A percentile compares a stretch with the other conserved stretches of the same genome.
These are phyloP conservation scores for Pseudogymnoascus sp. DNA, from an alignment of 2,329 filamentous ascomycete genomes.

Conservation along the genomic window DNA sequence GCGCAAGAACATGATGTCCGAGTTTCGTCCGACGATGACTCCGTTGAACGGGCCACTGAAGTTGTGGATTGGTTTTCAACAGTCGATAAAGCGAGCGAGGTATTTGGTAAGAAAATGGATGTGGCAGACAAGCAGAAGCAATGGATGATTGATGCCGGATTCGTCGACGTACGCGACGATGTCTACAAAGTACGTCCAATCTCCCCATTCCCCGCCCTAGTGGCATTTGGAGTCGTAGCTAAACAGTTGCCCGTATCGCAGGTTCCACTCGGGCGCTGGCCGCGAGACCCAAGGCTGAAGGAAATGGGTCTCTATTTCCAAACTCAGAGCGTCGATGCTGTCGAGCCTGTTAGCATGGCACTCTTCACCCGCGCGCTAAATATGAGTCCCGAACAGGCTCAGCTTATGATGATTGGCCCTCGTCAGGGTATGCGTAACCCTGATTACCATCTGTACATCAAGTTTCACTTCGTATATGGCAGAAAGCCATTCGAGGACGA, in stretches of 20 bases:
- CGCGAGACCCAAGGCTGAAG: constrained; percentile 29
- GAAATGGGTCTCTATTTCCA: constrained; percentile 27
- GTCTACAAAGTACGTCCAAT: constrained; percentile 11
- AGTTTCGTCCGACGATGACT: constrained; percentile 20
- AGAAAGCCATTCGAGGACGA: constrained; percentile 18
- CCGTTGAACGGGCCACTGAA: constrained; percentile 11
- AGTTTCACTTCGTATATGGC: constrained; percentile 18
- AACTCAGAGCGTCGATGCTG: constrained; percentile 13
- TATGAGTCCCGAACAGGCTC: constrained; percentile 11
- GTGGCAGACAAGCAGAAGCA: constrained; percentile 11
- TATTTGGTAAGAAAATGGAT: constrained; percentile 16
- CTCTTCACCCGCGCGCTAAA: constrained; percentile 15
- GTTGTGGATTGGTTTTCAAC: constrained; percentile 13
- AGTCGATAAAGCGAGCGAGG: constrained; percentile 10
- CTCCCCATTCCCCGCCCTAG: not conserved
- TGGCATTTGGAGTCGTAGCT: not conserved
- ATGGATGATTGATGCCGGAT: constrained; percentile 30
- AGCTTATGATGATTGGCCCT: constrained; percentile 12
- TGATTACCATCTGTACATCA: constrained; percentile 14
- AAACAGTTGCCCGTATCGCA: not conserved
- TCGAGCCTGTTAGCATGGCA: constrained; percentile 14
- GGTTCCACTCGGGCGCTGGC: constrained; percentile 34
- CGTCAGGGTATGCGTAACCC: constrained; percentile 14
- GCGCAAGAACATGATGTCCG: constrained; percentile 16
- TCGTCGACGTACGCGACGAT: constrained; percentile 30